These are phyloP conservation scores for Metschnikowia baotianmanensis DNA, from an alignment of 805 yeast genomes.

Conservation along the genomic window DNA sequence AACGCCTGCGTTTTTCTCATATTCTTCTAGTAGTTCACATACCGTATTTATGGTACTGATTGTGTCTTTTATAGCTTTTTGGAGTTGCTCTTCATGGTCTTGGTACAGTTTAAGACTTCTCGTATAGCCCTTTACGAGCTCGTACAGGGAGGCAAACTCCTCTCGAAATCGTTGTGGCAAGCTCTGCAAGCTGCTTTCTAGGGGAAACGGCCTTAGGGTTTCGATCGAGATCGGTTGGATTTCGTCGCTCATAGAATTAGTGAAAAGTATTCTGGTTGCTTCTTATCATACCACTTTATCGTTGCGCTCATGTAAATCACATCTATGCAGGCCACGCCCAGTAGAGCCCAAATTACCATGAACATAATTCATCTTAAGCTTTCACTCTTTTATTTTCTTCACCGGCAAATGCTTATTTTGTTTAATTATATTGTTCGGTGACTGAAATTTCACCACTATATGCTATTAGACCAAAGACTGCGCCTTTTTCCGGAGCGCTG, in stretches of 20 bases:
- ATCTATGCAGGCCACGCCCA: too few species aligned
- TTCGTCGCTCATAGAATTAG: neutral
- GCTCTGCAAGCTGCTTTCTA: conserved; percentile 29
- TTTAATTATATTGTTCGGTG: too few species aligned
- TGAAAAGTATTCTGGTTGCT: too few species aligned
- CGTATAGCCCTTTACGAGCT: conserved; percentile 26
- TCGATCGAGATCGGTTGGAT: conserved; percentile 3
- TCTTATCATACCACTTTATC: too few species aligned
- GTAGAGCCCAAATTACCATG: too few species aligned
- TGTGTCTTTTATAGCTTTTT: conserved; percentile 17
- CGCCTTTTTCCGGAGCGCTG: conserved; percentile 3
- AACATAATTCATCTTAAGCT: too few species aligned
- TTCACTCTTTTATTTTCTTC: too few species aligned
- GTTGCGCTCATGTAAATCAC: too few species aligned
- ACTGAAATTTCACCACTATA: too few species aligned
- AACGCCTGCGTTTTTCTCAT: conserved; percentile 16
- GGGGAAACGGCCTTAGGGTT: conserved; percentile 22
- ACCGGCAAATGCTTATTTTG: too few species aligned
- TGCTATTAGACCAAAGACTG: neutral
- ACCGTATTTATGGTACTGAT: conserved; percentile 23
- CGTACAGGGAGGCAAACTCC: conserved; percentile 28
- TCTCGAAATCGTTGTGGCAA: conserved; percentile 28
- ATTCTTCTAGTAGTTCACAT: conserved; percentile 18
- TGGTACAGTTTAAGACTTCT: conserved; percentile 25
- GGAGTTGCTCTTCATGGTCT: conserved; percentile 21